A percentile compares a stretch with the other conserved stretches of the same genome.
Conservation (phyloP, 441 rosid genomes). For the Erysimum pusillum region DNA sequence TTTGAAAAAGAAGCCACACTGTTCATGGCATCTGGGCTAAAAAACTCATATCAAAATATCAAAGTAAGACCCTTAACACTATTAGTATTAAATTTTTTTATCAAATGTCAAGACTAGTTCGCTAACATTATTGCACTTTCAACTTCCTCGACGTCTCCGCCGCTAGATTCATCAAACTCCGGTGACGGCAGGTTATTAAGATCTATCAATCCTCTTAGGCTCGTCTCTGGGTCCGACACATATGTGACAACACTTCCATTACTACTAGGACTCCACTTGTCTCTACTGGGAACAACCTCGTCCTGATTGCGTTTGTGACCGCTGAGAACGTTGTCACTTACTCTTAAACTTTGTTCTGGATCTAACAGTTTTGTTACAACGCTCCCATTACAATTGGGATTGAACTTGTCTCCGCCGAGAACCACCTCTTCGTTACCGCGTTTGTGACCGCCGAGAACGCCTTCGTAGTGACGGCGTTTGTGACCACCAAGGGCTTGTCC, state of each 20-base stretch:
- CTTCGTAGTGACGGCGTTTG: conserved; percentile 80
- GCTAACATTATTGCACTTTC: conserved; percentile 48
- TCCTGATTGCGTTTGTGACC: conserved; percentile 53
- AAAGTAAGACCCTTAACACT: not conserved
- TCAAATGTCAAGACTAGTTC: not conserved
- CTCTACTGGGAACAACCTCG: not conserved
- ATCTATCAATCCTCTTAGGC: conserved; percentile 42
- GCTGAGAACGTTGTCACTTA: conserved; percentile 17
- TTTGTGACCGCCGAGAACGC: conserved; percentile 53
- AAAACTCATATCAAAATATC: too few species aligned
- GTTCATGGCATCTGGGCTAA: too few species aligned
- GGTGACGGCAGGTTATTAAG: conserved; percentile 52
- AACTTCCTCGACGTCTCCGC: conserved; percentile 53
- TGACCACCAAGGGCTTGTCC: conserved; percentile 87
- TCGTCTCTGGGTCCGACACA: conserved; percentile 27
- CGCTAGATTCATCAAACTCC: conserved; percentile 24
- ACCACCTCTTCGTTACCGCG: conserved; percentile 59
- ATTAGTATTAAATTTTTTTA: not conserved
- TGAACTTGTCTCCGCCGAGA: conserved; percentile 31
- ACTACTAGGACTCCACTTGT: conserved; percentile 39
- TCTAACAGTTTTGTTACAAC: conserved; percentile 39
- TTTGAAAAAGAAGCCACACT: too few species aligned
- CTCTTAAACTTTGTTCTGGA: not conserved
- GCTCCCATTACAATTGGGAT: conserved; percentile 38
- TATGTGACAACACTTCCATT: conserved; percentile 38